These are phyloP conservation scores for Aspergillus vadensis DNA, from an alignment of 2,329 filamentous ascomycete genomes.

Conservation along the genomic window DNA sequence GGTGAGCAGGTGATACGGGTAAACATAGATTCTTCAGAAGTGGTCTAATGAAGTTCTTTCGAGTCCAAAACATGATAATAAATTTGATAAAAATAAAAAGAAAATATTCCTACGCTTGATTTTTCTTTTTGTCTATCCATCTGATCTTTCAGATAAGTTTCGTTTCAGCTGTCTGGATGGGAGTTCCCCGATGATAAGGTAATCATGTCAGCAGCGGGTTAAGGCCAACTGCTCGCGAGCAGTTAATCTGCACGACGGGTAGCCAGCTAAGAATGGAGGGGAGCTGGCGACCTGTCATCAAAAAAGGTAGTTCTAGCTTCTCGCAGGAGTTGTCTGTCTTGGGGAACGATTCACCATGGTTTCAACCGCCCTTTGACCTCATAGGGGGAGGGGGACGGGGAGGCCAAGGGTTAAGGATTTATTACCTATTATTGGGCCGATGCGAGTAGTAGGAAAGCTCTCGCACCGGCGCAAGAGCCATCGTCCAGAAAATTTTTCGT, in stretches of 20 bases:
- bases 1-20: slow-evolving; percentile 17
- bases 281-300: not conserved
- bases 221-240: slow-evolving; percentile 9
- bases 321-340: slow-evolving; percentile 1
- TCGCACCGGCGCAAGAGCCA: slow-evolving; percentile 2
- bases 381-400: not conserved
- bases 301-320: not conserved
- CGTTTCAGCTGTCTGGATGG: not conserved
- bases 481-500: slow-evolving; percentile 3
- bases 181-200: not conserved
- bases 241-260: slow-evolving; percentile 15
- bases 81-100: too few species aligned
- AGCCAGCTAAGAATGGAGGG: slow-evolving; percentile 2
- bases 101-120: not conserved
- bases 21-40: slow-evolving; percentile 5
- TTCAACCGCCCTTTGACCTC: slow-evolving; percentile 10
- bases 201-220: slow-evolving; percentile 8
- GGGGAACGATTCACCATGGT: slow-evolving; percentile 9
- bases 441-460: not conserved
- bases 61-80: not conserved
- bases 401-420: not conserved
- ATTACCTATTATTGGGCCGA: slow-evolving; percentile 9
- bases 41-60: not conserved
- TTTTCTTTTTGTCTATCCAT: not conserved
- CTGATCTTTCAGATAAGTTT: not conserved